Base-by-base conservation (phyloP, 208 protist species). In the Trichomonas gallinae region DNA sequence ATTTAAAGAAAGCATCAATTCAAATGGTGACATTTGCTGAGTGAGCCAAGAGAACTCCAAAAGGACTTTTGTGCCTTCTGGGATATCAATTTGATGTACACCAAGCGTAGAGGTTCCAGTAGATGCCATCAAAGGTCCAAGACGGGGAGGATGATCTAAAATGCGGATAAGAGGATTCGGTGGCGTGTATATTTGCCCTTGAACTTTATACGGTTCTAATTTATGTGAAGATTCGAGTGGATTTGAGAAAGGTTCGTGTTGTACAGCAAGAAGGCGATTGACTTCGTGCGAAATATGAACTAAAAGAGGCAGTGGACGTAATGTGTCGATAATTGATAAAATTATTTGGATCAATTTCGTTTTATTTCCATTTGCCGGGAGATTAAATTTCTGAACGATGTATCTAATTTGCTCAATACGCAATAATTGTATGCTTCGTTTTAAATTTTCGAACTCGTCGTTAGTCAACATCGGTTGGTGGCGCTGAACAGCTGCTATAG, bases 301-400 rank as follows among this genome's bases (percentile, higher is more conserved):
- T 10, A 89, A 11, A n/a, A 89, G 17, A n/a, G 83, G 34, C 10
- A 11, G 0, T n/a, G 23, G 6, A n/a, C 83, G 83, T 0, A 89
- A 21, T n/a, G 83, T n/a, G 0, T 89, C 83, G 31, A 89, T 31
- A 46, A 89, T n/a, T n/a, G 23, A 15, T n/a, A 89, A 4, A 89
- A 89, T 40, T 0, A 89, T 46, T 31, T 89, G 83, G 17, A 89
- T 4, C 8, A 89, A 21, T n/a, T 46, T 44, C 21, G 83, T 89
- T 89, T 89, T 89, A 31, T 89, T 89, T 89, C 83, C 83, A 31
- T 46, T 89, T 89, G 83, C 83, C 9, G 83, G 83, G 42, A 89
- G 83, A 15, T 44, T n/a, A 48, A 44, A 89, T 17, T 89, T 89
- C 36, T 89, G 34, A 0, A 89, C 83, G 31, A 89, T 89, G 31